phyloP scores from a whole-genome alignment of 2,329 filamentous ascomycete species.

The Fusarium miscanthi region DNA sequence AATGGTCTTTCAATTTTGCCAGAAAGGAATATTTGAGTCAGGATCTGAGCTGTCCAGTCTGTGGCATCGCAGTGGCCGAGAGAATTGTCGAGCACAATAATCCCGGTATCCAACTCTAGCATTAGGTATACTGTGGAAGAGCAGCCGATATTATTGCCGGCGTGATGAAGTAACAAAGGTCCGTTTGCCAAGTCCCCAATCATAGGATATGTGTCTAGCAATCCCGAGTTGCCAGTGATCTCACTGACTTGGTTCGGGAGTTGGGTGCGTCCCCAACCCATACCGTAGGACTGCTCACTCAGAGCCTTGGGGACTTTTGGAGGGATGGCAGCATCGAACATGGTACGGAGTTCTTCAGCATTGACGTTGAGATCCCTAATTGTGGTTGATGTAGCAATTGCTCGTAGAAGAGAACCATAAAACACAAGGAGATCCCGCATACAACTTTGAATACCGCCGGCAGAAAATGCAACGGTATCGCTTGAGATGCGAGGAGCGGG shows the following conservation, averaged over 20 bases:
- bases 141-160: neutral
- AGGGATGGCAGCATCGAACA: fast-evolving
- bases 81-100: neutral
- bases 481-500: neutral
- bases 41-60: neutral
- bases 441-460: neutral
- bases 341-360: neutral
- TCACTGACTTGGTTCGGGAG: neutral
- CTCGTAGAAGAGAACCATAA: neutral
- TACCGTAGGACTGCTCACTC: neutral
- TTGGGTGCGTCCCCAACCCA: neutral
- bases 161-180: neutral
- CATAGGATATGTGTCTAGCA: neutral
- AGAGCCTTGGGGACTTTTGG: neutral
- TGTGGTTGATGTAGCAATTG: neutral
- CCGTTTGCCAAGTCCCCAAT: neutral
- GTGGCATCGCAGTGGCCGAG: neutral
- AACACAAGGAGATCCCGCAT: neutral
- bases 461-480: neutral
- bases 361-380: neutral
- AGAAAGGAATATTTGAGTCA: neutral
- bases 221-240: neutral
- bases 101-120: neutral
- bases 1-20: neutral
- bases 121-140: neutral